phyloP scores from a whole-genome alignment of 1,139 yeast species.

The Sugiyamaella neomexicana region DNA sequence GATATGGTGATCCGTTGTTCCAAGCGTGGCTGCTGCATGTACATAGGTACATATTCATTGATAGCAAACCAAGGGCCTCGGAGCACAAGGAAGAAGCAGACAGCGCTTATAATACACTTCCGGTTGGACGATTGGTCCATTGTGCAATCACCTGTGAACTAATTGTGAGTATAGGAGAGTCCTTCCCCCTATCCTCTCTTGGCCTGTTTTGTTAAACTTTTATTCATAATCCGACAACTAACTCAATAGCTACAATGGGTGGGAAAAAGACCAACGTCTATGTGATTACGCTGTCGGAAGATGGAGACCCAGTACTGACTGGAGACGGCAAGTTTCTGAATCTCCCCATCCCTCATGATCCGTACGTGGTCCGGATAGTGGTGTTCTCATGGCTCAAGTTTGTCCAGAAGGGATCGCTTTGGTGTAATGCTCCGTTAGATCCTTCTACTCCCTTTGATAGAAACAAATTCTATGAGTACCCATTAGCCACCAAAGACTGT shows the following conservation, averaged over 20 bases:
- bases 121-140: too few relatives aligned
- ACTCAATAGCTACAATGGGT: conserved; percentile 2
- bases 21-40: too few relatives aligned
- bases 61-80: neutral
- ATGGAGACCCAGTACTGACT: conserved; percentile 37
- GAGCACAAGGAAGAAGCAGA: neutral
- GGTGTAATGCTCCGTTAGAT: conserved; percentile 69
- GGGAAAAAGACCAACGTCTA: conserved; percentile 20
- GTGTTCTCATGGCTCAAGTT: conserved; percentile 75
- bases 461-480: conserved; percentile 51
- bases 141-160: neutral
- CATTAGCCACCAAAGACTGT: conserved; percentile 44
- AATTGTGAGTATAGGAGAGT: too few relatives aligned
- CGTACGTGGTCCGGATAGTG: conserved; percentile 55
- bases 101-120: too few relatives aligned
- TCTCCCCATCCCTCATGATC: conserved; percentile 55
- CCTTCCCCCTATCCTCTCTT: too few relatives aligned
- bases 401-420: conserved; percentile 66
- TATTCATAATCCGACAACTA: too few relatives aligned
- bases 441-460: conserved; percentile 53
- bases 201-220: too few relatives aligned
- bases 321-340: conserved; percentile 54
- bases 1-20: too few relatives aligned
- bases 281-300: conserved; percentile 34
- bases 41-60: too few relatives aligned